These are phyloP conservation scores for Pythium aquatile DNA, from an alignment of 352 stramenopile genomes.

Conservation along the genomic window DNA sequence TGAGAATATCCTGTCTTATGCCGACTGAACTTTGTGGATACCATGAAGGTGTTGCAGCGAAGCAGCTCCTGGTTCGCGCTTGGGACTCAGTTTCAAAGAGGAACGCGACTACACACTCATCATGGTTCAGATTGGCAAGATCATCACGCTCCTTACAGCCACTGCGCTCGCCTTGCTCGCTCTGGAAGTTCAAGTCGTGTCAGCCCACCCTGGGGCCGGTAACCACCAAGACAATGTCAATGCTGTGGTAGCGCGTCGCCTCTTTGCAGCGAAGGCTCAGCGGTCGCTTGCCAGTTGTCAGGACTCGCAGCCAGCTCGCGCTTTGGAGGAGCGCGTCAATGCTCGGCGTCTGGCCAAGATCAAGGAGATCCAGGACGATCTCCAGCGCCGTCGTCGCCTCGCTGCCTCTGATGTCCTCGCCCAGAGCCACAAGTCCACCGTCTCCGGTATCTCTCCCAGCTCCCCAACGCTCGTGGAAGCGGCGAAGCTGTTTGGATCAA, in stretches of 20 bases:
- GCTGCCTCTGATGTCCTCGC: background rate
- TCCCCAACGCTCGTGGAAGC: background rate
- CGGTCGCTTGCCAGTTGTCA: background rate
- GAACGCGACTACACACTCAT: background rate
- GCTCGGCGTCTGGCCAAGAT: conserved; percentile 4
- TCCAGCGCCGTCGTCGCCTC: background rate
- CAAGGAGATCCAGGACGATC: background rate
- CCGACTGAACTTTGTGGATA: background rate
- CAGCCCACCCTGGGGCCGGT: background rate
- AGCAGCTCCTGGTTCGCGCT: background rate
- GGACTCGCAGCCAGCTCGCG: background rate
- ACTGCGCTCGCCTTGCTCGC: background rate
- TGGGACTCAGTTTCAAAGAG: background rate
- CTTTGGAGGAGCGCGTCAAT: background rate
- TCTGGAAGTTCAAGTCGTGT: background rate
- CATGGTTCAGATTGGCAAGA: background rate
- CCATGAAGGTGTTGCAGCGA: too few species aligned
- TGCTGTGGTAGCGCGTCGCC: background rate
- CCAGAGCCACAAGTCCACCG: conserved; percentile 9
- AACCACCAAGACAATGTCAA: background rate
- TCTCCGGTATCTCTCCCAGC: background rate
- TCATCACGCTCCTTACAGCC: background rate
- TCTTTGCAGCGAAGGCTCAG: background rate
- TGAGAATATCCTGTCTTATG: background rate
- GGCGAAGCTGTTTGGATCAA: background rate